Percentiles rank a stretch among this genome's conserved stretches.
Conservation (phyloP, 495 filamentous ascomycete species). For the Friedmanniomyces endolithicus region DNA sequence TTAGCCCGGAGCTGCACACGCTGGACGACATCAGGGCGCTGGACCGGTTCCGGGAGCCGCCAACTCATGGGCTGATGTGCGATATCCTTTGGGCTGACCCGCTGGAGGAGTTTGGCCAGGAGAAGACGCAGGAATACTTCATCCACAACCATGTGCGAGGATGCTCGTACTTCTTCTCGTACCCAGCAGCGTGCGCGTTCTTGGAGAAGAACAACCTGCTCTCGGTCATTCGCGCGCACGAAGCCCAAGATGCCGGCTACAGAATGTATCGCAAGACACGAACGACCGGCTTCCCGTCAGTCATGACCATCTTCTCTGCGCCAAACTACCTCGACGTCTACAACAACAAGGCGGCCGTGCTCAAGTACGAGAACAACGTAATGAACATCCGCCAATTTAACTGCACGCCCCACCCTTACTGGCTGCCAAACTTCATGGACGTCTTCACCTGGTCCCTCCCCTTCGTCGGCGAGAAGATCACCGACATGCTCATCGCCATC, state of each 20-base stretch:
- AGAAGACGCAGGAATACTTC: slow-evolving; percentile 94
- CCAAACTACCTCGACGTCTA: slow-evolving; percentile 99
- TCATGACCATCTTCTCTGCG: slow-evolving; percentile 99
- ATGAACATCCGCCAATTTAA: slow-evolving; percentile 99
- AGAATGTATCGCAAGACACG: slow-evolving; percentile 98
- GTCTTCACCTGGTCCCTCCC: slow-evolving; percentile 96
- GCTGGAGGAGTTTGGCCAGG: slow-evolving; percentile 97
- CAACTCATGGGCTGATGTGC: slow-evolving; percentile 96
- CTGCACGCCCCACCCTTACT: slow-evolving; percentile 97
- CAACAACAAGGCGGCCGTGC: slow-evolving; percentile 97
- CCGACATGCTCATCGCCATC: slow-evolving; percentile 98
- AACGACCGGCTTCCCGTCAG: slow-evolving; percentile 94
- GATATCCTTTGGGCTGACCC: slow-evolving; percentile 98
- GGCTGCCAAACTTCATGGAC: slow-evolving; percentile 99
- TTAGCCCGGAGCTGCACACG: slow-evolving; percentile 91
- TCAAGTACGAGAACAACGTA: slow-evolving; percentile 99
- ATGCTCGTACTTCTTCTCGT: slow-evolving; percentile 98
- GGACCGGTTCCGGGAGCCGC: slow-evolving; percentile 93
- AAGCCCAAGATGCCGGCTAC: slow-evolving; percentile 96
- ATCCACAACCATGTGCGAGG: slow-evolving; percentile 96
- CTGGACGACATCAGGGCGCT: slow-evolving; percentile 92
- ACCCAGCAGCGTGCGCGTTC: slow-evolving; percentile 95
- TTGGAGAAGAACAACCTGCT: slow-evolving; percentile 97
- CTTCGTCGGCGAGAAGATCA: slow-evolving; percentile 98
- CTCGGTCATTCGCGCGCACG: slow-evolving; percentile 96